phyloP scores from a whole-genome alignment of 106 monocot species.

The Apostasia ramifera region DNA sequence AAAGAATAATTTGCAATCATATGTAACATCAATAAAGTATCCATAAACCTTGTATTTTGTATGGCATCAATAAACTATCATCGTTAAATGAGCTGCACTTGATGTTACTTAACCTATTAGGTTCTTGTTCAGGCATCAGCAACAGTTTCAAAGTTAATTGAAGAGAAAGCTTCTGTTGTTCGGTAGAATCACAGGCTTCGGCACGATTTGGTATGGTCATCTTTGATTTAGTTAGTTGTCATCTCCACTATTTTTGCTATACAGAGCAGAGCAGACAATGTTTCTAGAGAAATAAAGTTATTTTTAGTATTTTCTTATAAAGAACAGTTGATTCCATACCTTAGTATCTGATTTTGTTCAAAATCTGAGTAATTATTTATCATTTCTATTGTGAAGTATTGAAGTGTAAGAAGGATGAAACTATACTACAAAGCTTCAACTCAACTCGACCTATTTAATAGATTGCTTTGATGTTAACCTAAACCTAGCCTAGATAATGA shows the following conservation, averaged over 20 bases:
- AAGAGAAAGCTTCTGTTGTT: conserved; percentile 35
- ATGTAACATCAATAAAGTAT: no score
- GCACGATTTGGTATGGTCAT: conserved; percentile 48
- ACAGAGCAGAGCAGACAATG: no score
- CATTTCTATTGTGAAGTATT: not conserved
- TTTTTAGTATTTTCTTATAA: not conserved
- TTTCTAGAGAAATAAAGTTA: not conserved
- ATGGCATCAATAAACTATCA: no score
- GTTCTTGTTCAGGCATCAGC: conserved; percentile 9
- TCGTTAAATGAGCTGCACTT: no score
- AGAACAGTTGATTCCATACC: not conserved
- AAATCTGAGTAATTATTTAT: not conserved
- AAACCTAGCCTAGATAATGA: no score
- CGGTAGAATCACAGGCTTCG: conserved; percentile 48
- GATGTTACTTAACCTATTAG: no score
- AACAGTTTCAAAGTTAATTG: conserved; percentile 33
- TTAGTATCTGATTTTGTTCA: not conserved
- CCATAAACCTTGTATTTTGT: no score
- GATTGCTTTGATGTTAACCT: no score
- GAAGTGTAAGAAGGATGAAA: not conserved
- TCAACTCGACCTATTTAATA: no score
- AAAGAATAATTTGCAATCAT: conserved; percentile 30
- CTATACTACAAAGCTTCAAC: no score
- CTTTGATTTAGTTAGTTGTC: no score
- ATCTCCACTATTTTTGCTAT: no score